Conservation (phyloP, 768 basidiomycete genomes). For the Xanthoconium purpureum region DNA sequence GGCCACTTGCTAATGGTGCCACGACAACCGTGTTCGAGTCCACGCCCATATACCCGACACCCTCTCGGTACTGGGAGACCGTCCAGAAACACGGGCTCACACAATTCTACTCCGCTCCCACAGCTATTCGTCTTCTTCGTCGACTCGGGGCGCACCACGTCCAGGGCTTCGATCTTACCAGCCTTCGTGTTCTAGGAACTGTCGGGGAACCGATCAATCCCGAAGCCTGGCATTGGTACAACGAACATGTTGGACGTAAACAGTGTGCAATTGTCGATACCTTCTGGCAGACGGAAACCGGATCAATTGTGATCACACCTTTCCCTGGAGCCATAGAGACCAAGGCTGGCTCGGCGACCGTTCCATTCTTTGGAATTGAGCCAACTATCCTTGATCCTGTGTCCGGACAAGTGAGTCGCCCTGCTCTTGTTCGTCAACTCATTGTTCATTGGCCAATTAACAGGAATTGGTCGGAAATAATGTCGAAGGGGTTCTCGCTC, state of each 20-base stretch:
- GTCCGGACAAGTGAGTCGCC: conserved; percentile 54
- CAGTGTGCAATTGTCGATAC: conserved; percentile 95
- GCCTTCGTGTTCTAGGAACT: conserved; percentile 81
- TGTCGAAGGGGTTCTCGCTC: conserved; percentile 87
- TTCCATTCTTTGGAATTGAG: conserved; percentile 96
- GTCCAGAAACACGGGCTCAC: conserved; percentile 92
- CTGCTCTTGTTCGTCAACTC: neutral
- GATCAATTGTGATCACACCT: conserved; percentile 91
- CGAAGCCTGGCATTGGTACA: conserved; percentile 99
- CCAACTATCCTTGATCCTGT: conserved; percentile 83
- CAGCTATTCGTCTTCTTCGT: conserved; percentile 90
- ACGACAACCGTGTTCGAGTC: conserved; percentile 92
- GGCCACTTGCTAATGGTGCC: conserved; percentile 83
- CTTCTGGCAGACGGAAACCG: conserved; percentile 98
- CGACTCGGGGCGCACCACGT: conserved; percentile 85
- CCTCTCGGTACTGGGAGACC: conserved; percentile 94
- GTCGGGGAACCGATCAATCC: conserved; percentile 99
- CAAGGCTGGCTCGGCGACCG: conserved; percentile 94
- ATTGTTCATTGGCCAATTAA: neutral
- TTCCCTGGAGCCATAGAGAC: conserved; percentile 95
- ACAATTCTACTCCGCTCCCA: conserved; percentile 93
- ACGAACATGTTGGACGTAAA: conserved; percentile 84
- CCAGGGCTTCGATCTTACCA: conserved; percentile 74
- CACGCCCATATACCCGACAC: conserved; percentile 94
- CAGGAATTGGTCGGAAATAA: conserved; percentile 71